A percentile compares a stretch with the other conserved stretches of the same genome.
These are phyloP conservation scores for Mariannaea elegans DNA, from an alignment of 2,329 filamentous ascomycete species.

Conservation along the genomic window DNA sequence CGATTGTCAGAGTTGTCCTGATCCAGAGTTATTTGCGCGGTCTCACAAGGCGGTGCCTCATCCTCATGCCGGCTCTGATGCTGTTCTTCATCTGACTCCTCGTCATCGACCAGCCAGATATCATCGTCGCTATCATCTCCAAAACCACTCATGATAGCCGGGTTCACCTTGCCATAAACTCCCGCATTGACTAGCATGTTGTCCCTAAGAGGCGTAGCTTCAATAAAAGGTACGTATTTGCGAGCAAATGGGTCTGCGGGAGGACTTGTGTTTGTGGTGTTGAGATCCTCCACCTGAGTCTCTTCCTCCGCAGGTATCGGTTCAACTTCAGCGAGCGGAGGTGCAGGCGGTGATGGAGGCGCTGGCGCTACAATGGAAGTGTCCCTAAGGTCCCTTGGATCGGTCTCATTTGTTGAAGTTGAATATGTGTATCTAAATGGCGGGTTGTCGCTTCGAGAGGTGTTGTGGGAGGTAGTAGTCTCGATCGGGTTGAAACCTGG, in stretches of 20 bases:
- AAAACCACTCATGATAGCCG: conserved; percentile 44
- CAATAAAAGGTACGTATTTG: conserved; percentile 36
- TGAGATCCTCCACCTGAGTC: background rate
- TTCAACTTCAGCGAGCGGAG: background rate
- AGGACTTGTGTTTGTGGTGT: conserved; percentile 7
- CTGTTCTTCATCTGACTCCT: conserved; percentile 32
- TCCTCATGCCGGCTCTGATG: conserved; percentile 6
- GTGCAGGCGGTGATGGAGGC: conserved; percentile 8
- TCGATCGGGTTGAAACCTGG: conserved; percentile 7
- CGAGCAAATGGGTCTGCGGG: conserved; percentile 18
- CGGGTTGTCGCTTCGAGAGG: background rate
- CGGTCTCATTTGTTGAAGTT: conserved; percentile 2
- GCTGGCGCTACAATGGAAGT: background rate
- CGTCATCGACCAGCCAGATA: conserved; percentile 44
- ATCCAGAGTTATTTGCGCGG: background rate
- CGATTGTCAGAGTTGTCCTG: background rate
- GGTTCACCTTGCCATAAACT: conserved; percentile 43
- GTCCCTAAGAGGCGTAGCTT: conserved; percentile 36
- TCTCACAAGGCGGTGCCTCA: conserved; percentile 12
- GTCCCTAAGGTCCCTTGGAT: background rate
- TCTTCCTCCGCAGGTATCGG: background rate
- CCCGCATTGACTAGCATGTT: conserved; percentile 40
- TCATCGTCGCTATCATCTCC: conserved; percentile 44
- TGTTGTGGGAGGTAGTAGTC: background rate
- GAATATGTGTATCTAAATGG: conserved; percentile 11